Evolutionary conservation across 208 protist species (phyloP).

Genomic region (Entamoeba nuttalli): DNA sequence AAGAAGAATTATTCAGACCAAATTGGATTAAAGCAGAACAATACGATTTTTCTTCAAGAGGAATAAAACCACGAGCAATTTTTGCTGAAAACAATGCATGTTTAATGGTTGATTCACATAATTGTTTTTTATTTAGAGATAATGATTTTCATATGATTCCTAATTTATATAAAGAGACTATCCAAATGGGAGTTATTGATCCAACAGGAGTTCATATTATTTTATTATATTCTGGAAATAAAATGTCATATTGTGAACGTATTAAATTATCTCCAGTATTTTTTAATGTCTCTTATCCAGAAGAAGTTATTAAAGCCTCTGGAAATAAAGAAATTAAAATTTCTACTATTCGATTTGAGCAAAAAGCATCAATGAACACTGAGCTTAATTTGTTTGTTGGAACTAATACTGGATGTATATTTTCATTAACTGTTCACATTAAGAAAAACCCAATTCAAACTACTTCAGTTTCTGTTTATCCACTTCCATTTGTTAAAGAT

Average conservation of each 20-base stretch:
- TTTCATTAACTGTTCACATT: not conserved
- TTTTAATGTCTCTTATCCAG: not conserved
- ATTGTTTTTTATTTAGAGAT: not conserved
- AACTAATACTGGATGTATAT: not conserved
- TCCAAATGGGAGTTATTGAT: not conserved
- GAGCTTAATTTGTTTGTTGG: not conserved
- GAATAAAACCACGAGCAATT: not conserved
- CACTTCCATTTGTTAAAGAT: not conserved
- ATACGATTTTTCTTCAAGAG: not conserved
- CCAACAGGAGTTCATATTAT: not conserved
- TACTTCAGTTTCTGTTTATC: not conserved
- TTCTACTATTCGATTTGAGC: not conserved
- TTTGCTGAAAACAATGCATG: not conserved
- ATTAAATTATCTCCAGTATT: not conserved
- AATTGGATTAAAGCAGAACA: not conserved
- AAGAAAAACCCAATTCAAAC: not conserved
- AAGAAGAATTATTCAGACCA: not conserved
- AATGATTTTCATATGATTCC: not conserved
- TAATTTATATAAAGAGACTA: not conserved
- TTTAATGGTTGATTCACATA: not conserved
- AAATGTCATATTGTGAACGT: not conserved
- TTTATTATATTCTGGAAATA: not conserved
- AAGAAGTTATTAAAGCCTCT: not conserved
- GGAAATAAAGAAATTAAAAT: not conserved
- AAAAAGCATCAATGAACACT: not conserved